Base-by-base conservation (phyloP, 2,329 filamentous ascomycete species). In the Aspergillus versicolor region DNA sequence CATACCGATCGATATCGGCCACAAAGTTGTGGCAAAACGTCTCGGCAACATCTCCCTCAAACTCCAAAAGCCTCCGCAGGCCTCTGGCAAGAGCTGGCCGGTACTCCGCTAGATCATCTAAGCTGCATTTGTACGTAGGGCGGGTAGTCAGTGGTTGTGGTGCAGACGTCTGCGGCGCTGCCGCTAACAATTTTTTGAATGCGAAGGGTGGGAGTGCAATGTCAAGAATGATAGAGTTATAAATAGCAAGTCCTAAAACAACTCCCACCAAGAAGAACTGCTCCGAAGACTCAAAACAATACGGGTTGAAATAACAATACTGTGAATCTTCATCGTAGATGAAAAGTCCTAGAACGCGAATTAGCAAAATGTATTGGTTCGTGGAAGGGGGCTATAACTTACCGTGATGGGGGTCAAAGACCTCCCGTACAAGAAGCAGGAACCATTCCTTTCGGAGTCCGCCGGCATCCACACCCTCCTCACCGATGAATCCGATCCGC, bases 391-490 rank as follows among this genome's bases (percentile, higher is more conserved):
- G 11, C 9, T 37, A 5, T 5, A 40, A 76, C 86, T 66, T 81
- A 92, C 90, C 91, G 77, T 96, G 89, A 64, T 92, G 86, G 3
- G 91, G 91, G 66, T 95, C 92, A 74, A 96, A 96, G 32, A 97
- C 88, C 69, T 97, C 92, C 64, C 92, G 83, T 48, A 94, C 87
- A 21, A 97, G 82, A 57, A 96, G 82, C 50, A 96, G 77, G 70
- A 97, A 97, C 92, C 92, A 97, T 75, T 97, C 92, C 73, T 97
- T 97, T 56, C 91, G 86, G 54, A 96, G 79, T 0, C 92, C 92
- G 38, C 92, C 92, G 4, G 89, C 91, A 76, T 97, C 92, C 50
- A 96, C 87, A 4, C 92, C 92, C 73, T 97, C 92, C 75, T 97
- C 92, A 32, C 91, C 92, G 32, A 84, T 81, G 65, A 97, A 97